Base-by-base conservation (phyloP, 2,329 filamentous ascomycete species). In the Colletotrichum scovillei region DNA sequence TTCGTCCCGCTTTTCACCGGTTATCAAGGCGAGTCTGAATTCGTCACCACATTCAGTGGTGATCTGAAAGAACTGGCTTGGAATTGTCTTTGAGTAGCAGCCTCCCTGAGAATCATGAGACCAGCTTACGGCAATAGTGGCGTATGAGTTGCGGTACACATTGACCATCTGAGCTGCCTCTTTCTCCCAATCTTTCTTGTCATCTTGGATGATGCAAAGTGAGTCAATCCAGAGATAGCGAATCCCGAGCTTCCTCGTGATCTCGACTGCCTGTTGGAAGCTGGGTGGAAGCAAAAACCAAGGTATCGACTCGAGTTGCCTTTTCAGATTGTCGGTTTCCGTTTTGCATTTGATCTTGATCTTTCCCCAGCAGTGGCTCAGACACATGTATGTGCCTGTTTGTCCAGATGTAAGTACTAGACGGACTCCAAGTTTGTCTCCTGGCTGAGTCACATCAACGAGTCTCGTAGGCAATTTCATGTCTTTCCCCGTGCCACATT, bases 281-380 rank as follows among this genome's bases (percentile, higher is more conserved):
- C 57, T 67, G 1, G 65, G 6, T 8, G 65, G 65, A 12, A 67
- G 28, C 5, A 46, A 22, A 14, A 22, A 32, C 65, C 65, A 67
- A 6, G 65, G 65, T n/a, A 67, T 67, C 0, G 60, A 55, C 2
- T 28, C 8, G 3, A 67, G 22, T n/a, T 56, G 32, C 1, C 6
- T 5, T 4, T 52, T 56, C 0, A 67, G 19, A 11, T 4, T 60
- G 3, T 8, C 28, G 1, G 24, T 67, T 1, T 67, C 30, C 30
- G 65, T 67, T 28, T 60, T 67, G 28, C 28, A 60, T 1, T 38
- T 5, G n/a, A 67, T 62, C 11, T 19, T 7, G n/a, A 53, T 30
- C 22, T 53, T 53, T 1, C 65, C 65, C 65, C 65, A 67, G 42
- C 65, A 67, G 19, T 67, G 65, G n/a, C 65, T 67, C 3, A 69